Evolutionary conservation across 805 yeast genomes (phyloP).

Genomic region (Ogataea parapolymorpha): DNA sequence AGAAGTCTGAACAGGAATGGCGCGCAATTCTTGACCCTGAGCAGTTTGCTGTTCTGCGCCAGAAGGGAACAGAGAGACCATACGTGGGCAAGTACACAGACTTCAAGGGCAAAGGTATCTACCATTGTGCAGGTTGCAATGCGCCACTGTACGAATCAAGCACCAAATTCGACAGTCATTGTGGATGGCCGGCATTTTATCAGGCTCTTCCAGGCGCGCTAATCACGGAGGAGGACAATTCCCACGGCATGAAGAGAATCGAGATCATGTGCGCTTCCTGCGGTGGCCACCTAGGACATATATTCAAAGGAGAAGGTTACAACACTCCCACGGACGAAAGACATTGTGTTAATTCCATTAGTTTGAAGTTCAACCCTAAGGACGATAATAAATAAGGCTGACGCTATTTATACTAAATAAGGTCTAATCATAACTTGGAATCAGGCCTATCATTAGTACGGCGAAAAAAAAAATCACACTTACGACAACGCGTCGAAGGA

Average conservation of each 20-base stretch:
- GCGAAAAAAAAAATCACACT: background rate
- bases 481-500: conserved; percentile 27
- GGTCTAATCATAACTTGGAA: conserved; percentile 10
- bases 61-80: conserved; percentile 71
- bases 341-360: conserved; percentile 90
- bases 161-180: conserved; percentile 83
- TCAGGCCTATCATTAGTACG: conserved; percentile 11
- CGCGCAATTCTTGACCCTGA: conserved; percentile 68
- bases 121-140: conserved; percentile 83
- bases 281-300: conserved; percentile 95
- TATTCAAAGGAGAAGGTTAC: conserved; percentile 92
- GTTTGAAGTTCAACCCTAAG: conserved; percentile 56
- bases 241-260: conserved; percentile 76
- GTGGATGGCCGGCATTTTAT: conserved; percentile 99
- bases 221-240: conserved; percentile 52
- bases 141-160: conserved; percentile 74
- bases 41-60: conserved; percentile 75
- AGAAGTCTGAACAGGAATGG: conserved; percentile 63
- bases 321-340: conserved; percentile 82
- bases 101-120: conserved; percentile 55
- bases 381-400: background rate
- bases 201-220: conserved; percentile 84
- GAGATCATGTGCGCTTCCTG: conserved; percentile 89
- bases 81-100: conserved; percentile 57
- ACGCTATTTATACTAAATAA: background rate